Conservation (phyloP, 2,329 filamentous ascomycete genomes). For the Tolypocladium tropicale region DNA sequence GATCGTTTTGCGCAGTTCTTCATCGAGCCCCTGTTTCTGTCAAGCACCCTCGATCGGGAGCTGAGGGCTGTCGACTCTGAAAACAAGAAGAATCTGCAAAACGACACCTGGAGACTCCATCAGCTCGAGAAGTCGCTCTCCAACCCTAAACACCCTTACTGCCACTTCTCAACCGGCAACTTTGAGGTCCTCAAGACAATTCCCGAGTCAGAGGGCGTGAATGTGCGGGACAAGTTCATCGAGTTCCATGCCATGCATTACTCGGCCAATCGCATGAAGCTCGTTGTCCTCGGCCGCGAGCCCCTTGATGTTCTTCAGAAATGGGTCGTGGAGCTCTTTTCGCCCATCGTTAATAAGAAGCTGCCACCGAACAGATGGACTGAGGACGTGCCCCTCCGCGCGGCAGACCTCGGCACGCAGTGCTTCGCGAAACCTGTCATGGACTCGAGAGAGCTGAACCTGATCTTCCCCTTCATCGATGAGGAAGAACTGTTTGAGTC, state of each 20-base stretch:
- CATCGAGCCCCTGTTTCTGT: constrained; percentile 75
- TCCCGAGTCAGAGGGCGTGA: constrained; percentile 68
- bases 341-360: constrained; percentile 71
- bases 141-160: constrained; percentile 78
- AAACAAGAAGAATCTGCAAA: constrained; percentile 96
- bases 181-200: constrained; percentile 75
- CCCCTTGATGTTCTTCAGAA: constrained; percentile 69
- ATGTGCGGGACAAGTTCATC: constrained; percentile 85
- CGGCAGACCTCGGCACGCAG: constrained; percentile 49
- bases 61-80: constrained; percentile 86
- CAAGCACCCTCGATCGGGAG: constrained; percentile 77
- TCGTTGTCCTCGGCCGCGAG: constrained; percentile 77
- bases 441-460: constrained; percentile 69
- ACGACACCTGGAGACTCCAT: constrained; percentile 76
- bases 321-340: constrained; percentile 80
- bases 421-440: constrained; percentile 87
- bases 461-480: constrained; percentile 78
- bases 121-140: constrained; percentile 85
- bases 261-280: constrained; percentile 88
- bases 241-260: constrained; percentile 85
- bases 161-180: constrained; percentile 87
- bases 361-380: constrained; percentile 51
- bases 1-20: constrained; percentile 95
- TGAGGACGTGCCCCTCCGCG: constrained; percentile 37
- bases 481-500: constrained; percentile 71